Evolutionary conservation across 2,329 filamentous ascomycete genomes (phyloP).

Genomic region (Ophiostoma montium): DNA sequence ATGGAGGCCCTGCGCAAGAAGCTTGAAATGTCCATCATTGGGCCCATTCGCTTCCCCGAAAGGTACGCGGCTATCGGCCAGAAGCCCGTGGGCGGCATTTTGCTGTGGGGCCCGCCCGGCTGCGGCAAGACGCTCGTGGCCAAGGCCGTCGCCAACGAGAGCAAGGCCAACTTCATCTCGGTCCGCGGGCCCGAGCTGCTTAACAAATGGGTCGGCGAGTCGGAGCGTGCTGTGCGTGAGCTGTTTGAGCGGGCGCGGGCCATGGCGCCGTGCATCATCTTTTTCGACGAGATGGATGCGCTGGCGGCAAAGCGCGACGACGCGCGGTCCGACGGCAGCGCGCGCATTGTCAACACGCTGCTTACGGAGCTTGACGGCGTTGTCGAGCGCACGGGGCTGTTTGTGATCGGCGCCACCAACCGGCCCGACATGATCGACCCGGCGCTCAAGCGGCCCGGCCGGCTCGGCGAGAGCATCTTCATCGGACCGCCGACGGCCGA

Average conservation of each 20-base stretch:
- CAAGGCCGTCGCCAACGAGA: constrained; percentile 91
- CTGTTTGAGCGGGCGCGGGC: constrained; percentile 80
- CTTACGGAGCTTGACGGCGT: constrained; percentile 90
- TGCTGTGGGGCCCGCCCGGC: constrained; percentile 92
- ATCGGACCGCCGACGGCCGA: constrained; percentile 69
- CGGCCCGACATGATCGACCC: constrained; percentile 92
- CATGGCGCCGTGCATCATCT: constrained; percentile 83
- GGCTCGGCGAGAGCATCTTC: constrained; percentile 66
- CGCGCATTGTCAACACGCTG: constrained; percentile 85
- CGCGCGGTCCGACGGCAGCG: constrained; percentile 57
- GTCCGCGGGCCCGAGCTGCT: constrained; percentile 93
- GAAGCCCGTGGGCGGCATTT: constrained; percentile 66
- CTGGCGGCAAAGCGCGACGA: constrained; percentile 75
- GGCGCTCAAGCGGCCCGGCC: constrained; percentile 83
- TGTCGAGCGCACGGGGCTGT: constrained; percentile 67
- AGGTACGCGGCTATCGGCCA: constrained; percentile 67
- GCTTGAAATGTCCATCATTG: constrained; percentile 73
- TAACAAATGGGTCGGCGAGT: constrained; percentile 97
- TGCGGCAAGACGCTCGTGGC: constrained; percentile 95
- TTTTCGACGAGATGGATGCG: constrained; percentile 91
- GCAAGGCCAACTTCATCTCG: constrained; percentile 93
- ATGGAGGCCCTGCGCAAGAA: constrained; percentile 66
- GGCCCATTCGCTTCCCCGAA: constrained; percentile 72
- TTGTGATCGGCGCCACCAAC: constrained; percentile 90
- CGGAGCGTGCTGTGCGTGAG: constrained; percentile 81